Conservation (phyloP, 2,329 filamentous ascomycete genomes). For the Parascedosporium putredinis region DNA sequence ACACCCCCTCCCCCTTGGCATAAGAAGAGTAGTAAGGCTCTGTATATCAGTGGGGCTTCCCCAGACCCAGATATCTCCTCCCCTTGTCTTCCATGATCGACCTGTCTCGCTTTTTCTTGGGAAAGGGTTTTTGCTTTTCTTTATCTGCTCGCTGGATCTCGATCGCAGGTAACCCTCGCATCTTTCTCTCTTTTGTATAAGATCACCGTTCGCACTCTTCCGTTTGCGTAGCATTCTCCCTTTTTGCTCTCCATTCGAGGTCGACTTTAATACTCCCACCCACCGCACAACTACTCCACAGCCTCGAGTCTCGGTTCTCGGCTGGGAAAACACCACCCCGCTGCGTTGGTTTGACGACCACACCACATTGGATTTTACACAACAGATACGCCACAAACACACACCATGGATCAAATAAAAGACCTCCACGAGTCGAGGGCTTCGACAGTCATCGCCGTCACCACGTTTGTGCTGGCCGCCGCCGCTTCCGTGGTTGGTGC, state of each 20-base stretch:
- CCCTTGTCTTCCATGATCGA: neutral
- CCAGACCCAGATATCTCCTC: neutral
- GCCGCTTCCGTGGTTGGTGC: neutral
- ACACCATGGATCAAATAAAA: neutral
- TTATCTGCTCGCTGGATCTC: too few species aligned
- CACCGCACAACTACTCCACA: too few species aligned
- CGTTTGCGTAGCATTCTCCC: neutral
- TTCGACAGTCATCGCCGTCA: neutral
- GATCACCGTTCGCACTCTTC: neutral
- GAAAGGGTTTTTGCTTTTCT: too few species aligned
- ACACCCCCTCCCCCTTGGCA: neutral
- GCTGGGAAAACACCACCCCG: too few species aligned
- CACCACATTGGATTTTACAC: too few species aligned
- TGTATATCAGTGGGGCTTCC: neutral
- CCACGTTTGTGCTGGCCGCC: neutral
- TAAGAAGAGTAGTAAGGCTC: too few species aligned
- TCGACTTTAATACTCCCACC: neutral
- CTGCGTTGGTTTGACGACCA: too few species aligned
- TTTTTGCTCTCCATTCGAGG: neutral
- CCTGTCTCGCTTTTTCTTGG: too few species aligned
- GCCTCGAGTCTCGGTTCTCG: too few species aligned
- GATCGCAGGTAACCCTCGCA: too few species aligned
- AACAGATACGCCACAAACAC: too few species aligned
- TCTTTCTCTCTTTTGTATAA: neutral
- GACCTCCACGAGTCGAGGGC: neutral